These are phyloP conservation scores for Cymbidium sinense DNA, from an alignment of 106 monocot species.

Conservation along the genomic window DNA sequence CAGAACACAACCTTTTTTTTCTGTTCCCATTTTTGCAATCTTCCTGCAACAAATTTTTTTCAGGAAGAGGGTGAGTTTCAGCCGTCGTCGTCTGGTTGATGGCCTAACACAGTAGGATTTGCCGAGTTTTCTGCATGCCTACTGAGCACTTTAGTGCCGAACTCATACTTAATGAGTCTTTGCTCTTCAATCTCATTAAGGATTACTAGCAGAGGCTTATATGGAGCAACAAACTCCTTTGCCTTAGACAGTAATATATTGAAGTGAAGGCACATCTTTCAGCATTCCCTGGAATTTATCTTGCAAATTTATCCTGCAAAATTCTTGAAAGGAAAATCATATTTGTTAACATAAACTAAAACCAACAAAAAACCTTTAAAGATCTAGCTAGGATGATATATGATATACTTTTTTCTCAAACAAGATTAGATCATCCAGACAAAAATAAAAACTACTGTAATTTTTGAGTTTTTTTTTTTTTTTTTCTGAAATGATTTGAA, in stretches of 20 bases:
- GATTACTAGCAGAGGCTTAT: slow-evolving; percentile 1
- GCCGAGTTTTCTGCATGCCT: neutral
- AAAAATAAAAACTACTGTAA: too few relatives aligned
- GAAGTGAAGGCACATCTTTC: slow-evolving; percentile 16
- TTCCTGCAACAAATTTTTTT: neutral
- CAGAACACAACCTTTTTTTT: slow-evolving; percentile 21
- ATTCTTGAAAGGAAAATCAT: too few relatives aligned
- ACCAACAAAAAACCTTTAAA: too few relatives aligned
- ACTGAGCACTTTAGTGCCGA: neutral
- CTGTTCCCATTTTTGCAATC: slow-evolving; percentile 13
- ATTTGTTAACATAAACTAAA: too few relatives aligned
- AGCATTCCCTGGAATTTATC: too few relatives aligned
- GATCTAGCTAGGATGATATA: too few relatives aligned
- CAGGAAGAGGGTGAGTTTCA: neutral
- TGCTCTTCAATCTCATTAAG: slow-evolving; percentile 16
- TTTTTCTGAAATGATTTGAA: too few relatives aligned
- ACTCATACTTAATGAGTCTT: neutral
- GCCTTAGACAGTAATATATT: slow-evolving; percentile 17
- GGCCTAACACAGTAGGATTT: slow-evolving; percentile 14
- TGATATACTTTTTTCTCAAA: too few relatives aligned
- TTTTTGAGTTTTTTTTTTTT: too few relatives aligned
- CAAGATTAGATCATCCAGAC: too few relatives aligned
- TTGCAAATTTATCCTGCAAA: slow-evolving; percentile 1
- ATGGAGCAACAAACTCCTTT: slow-evolving; percentile 11
- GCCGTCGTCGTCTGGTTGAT: slow-evolving; percentile 18